Base-by-base conservation (phyloP, 2,329 filamentous ascomycete species). In the Penicillium sp. region DNA sequence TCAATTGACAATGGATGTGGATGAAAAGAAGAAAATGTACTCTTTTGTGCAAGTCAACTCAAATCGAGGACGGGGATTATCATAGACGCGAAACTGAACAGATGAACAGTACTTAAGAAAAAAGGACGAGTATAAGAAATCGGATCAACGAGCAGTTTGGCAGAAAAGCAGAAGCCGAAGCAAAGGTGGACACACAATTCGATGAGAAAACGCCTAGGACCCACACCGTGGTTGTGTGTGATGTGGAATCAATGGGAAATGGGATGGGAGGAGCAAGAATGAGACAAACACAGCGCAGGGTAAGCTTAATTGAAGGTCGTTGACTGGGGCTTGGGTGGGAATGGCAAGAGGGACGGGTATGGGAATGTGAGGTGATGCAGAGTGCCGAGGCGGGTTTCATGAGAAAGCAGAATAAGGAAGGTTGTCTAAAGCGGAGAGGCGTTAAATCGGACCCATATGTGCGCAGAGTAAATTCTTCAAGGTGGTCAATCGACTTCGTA, bases 391-490 rank as follows among this genome's bases (percentile, higher is more conserved):
- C 67, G 66, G 67, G 64, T 57, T 49, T 72, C 65, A 64, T 70
- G 60, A 68, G 60, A 60, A 62, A 14, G 35, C 60, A 54, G 45
- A 57, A 56, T 52, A 62, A 52, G 65, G 61, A 58, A 66, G 67
- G 64, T 63, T 63, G 45, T 65, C 69, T 65, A 71, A 65, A 64
- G 66, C 56, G 65, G 65, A 64, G 60, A 64, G 57, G 63, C 60
- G 61, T 58, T 71, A 73, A 68, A 73, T 73, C 55, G 58, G 57
- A 68, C 65, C 68, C 67, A 72, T 72, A 73, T 73, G 69, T 71
- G 71, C 64, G 68, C 65, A 63, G 65, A 65, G 64, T 62, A 68
- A 66, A 53, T 62, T 62, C 35, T 58, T 56, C 56, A 58, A 60
- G 54, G 58, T 62, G 13, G n/a, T 52, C 42, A 48, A 46, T 52